Percentiles rank a stretch among this genome's conserved stretches.
Evolutionary conservation across 805 yeast genomes (phyloP).

Genomic region (Sugiyamaella floridensis): DNA sequence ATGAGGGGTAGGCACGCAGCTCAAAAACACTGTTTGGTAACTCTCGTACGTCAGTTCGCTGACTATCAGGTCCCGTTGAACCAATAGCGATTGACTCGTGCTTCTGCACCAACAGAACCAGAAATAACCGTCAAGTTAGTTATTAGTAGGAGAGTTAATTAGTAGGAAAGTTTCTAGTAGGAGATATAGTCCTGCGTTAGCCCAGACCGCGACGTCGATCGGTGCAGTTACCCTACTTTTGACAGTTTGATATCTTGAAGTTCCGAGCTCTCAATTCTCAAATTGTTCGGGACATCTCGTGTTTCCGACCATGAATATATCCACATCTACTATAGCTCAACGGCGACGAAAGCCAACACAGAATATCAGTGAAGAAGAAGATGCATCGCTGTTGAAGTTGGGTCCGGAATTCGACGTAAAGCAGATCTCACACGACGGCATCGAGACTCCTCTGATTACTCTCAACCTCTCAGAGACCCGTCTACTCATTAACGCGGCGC

Average conservation of each 20-base stretch:
- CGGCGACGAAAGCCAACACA: constrained; percentile 62
- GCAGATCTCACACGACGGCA: constrained; percentile 77
- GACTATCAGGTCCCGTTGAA: no score
- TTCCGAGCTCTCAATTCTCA: no score
- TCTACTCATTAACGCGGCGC: constrained; percentile 80
- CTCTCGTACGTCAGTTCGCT: no score
- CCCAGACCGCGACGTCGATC: neutral
- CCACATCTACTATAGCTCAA: constrained; percentile 81
- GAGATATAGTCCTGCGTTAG: no score
- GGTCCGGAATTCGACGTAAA: constrained; percentile 88
- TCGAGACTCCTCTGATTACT: constrained; percentile 68
- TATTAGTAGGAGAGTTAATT: no score
- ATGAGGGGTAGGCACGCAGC: no score
- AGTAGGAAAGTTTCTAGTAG: no score
- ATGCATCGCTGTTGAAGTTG: constrained; percentile 75
- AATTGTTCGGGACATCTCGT: no score
- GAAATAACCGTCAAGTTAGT: no score
- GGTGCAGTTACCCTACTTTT: neutral
- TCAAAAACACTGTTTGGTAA: no score
- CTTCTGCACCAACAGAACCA: no score
- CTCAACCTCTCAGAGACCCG: constrained; percentile 86
- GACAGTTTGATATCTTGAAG: neutral
- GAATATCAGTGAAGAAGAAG: constrained; percentile 80
- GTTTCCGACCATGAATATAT: constrained; percentile 57
- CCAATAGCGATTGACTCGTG: no score